Base-by-base conservation (phyloP, 2,329 filamentous ascomycete genomes). In the Fusarium continuum region DNA sequence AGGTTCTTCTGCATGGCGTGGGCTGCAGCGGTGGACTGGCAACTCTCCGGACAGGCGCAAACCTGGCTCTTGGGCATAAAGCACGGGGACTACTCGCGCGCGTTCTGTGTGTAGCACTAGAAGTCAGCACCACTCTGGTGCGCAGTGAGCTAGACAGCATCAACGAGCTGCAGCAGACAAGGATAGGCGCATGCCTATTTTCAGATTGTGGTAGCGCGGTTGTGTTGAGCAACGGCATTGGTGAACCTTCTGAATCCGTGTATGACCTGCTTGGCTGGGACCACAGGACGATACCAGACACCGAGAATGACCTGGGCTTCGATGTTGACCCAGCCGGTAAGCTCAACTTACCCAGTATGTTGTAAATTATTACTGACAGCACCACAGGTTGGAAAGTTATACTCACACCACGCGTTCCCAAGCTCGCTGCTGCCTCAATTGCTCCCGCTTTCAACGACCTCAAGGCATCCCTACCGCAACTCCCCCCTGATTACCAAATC, bases 121-220 rank as follows among this genome's bases (percentile, higher is more conserved):
- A 90, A 70, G 78, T 88, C 36, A 85, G 81, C 73, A 88, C 85
- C 14, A 81, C 83, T 2, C 76, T 90, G 69, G 83, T 88, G 6
- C 79, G 88, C 35, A 88, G 85, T 65, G 89, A 91, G 73, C 75
- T 91, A 40, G 83, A 90, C 61, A 86, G 83, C 71, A 83, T 89
- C 71, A 70, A 86, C 59, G 78, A 84, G 64, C 68, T 79, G 14
- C 83, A 89, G 65, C 80, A 88, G 57, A 84, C 87, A 10, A 80
- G 88, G 26, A 89, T 91, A 66, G 89, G 88, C 3, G 80, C 86
- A 2, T 85, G 84, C 13, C 75, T 91, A 3, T 91, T 91, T 72
- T 90, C 87, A 17, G 89, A 91, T 72, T 90, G 86, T 63, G 88
- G 86, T n/a, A 88, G 87, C 53, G 85, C 88, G 0, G 74, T 85